Conservation (phyloP, 2,329 filamentous ascomycete genomes). For the Phoma sp. region DNA sequence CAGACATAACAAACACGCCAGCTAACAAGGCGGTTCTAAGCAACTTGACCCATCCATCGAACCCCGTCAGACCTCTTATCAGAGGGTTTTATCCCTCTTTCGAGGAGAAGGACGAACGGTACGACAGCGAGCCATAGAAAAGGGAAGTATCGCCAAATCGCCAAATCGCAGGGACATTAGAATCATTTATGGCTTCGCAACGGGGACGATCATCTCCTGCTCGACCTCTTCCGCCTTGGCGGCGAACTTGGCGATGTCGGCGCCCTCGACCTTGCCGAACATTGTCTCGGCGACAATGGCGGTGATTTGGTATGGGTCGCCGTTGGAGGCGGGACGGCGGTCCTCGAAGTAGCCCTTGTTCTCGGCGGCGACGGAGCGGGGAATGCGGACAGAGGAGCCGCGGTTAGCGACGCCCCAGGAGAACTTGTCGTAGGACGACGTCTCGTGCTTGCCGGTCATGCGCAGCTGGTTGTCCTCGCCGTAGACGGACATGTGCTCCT, state of each 20-base stretch:
- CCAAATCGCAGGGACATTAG: conserved; percentile 2
- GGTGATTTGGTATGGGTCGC: conserved; percentile 83
- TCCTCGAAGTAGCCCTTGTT: conserved; percentile 93
- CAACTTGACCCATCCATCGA: conserved; percentile 1
- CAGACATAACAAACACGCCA: too few species aligned
- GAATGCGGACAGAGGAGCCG: conserved; percentile 91
- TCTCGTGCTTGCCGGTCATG: conserved; percentile 93
- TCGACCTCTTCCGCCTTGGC: conserved; percentile 42
- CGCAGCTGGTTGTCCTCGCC: conserved; percentile 95
- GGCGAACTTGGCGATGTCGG: conserved; percentile 52
- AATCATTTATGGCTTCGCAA: conserved; percentile 34
- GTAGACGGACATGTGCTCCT: conserved; percentile 79
- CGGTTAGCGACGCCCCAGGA: conserved; percentile 94
- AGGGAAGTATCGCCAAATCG: conserved; percentile 6
- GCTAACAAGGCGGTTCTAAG: background rate
- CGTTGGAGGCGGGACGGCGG: conserved; percentile 74
- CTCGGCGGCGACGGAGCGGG: conserved; percentile 81
- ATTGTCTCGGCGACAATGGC: conserved; percentile 79
- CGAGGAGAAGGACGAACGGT: too few species aligned
- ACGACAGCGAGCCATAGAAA: background rate
- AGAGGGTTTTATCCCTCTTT: conserved; percentile 1
- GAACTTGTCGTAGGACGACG: conserved; percentile 91
- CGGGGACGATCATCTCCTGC: conserved; percentile 42
- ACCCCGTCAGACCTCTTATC: too few species aligned
- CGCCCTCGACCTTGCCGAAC: conserved; percentile 58